phyloP scores from a whole-genome alignment of 495 filamentous ascomycete genomes.

The Ascodesmis nigricans region DNA sequence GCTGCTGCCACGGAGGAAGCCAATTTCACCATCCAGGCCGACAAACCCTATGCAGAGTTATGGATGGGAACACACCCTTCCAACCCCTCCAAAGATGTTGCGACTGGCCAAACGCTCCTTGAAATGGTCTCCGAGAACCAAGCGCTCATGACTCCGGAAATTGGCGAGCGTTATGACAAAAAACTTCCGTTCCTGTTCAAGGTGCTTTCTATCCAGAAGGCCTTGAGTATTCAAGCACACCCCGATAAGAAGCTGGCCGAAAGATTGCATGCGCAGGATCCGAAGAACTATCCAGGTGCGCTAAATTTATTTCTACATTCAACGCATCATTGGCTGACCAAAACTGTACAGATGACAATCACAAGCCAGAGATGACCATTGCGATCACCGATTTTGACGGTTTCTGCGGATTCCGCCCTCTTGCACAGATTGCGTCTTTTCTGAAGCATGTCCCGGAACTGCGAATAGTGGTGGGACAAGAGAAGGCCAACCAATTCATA shows the following conservation, averaged over 20 bases:
- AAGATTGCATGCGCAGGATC: slow-evolving; percentile 59
- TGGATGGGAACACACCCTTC: slow-evolving; percentile 99
- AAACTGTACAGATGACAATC: slow-evolving; percentile 57
- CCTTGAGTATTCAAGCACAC: slow-evolving; percentile 89
- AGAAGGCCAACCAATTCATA: slow-evolving; percentile 43
- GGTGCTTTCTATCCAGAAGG: slow-evolving; percentile 81
- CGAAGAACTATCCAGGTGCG: slow-evolving; percentile 74
- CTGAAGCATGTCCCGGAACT: slow-evolving; percentile 50
- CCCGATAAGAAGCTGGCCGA: slow-evolving; percentile 96
- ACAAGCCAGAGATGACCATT: slow-evolving; percentile 98
- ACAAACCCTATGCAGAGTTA: slow-evolving; percentile 81
- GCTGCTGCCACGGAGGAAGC: slow-evolving; percentile 51
- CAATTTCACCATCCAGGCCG: slow-evolving; percentile 52
- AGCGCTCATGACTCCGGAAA: slow-evolving; percentile 46
- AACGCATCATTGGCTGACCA: neutral
- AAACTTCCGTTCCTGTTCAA: slow-evolving; percentile 96
- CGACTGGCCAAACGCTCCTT: slow-evolving; percentile 66
- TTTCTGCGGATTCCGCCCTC: slow-evolving; percentile 79
- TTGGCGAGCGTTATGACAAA: slow-evolving; percentile 47
- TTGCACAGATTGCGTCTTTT: slow-evolving; percentile 72
- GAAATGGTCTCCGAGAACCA: slow-evolving; percentile 80
- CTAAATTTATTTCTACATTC: neutral
- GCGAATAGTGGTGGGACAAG: slow-evolving; percentile 52
- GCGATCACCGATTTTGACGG: slow-evolving; percentile 91
- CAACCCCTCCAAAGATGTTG: slow-evolving; percentile 72